These are phyloP conservation scores for Aspergillus sp. DNA, from an alignment of 2,329 filamentous ascomycete species.

Conservation along the genomic window DNA sequence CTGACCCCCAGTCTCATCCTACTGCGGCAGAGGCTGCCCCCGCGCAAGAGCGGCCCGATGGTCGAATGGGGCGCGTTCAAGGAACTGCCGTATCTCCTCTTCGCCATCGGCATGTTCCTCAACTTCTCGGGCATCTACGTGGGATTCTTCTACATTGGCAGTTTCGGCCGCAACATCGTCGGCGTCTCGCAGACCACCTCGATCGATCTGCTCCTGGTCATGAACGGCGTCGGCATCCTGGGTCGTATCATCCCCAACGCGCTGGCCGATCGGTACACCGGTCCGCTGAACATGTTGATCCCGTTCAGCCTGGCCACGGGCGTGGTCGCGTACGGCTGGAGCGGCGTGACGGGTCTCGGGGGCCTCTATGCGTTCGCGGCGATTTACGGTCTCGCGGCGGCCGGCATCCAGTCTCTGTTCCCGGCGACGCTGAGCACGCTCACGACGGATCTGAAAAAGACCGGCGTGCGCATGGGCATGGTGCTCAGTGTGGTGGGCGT, in stretches of 20 bases:
- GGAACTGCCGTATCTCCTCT: constrained; percentile 41
- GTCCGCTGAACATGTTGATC: constrained; percentile 55
- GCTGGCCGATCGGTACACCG: constrained; percentile 49
- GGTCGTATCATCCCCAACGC: constrained; percentile 53
- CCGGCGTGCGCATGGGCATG: constrained; percentile 51
- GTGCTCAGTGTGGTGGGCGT: constrained; percentile 48
- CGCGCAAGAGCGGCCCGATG: constrained; percentile 43
- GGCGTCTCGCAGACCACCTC: constrained; percentile 38
- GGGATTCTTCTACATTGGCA: constrained; percentile 43
- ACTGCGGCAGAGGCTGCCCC: constrained; percentile 43
- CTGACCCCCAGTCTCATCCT: constrained; percentile 36
- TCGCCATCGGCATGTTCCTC: constrained; percentile 36
- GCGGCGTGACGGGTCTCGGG: constrained; percentile 42
- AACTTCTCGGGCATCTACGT: constrained; percentile 48
- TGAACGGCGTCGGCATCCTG: constrained; percentile 55
- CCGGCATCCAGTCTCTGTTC: constrained; percentile 58
- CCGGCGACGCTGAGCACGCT: constrained; percentile 53
- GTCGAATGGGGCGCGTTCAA: constrained; percentile 46
- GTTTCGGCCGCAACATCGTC: constrained; percentile 33
- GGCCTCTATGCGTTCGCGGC: constrained; percentile 55
- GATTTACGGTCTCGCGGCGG: constrained; percentile 57
- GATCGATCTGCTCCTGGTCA: constrained; percentile 54
- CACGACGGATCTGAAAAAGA: constrained; percentile 46
- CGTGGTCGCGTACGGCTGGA: constrained; percentile 49
- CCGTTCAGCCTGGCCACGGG: constrained; percentile 40